phyloP scores from a whole-genome alignment of 2,329 filamentous ascomycete species.

The Aureobasidium sp. region DNA sequence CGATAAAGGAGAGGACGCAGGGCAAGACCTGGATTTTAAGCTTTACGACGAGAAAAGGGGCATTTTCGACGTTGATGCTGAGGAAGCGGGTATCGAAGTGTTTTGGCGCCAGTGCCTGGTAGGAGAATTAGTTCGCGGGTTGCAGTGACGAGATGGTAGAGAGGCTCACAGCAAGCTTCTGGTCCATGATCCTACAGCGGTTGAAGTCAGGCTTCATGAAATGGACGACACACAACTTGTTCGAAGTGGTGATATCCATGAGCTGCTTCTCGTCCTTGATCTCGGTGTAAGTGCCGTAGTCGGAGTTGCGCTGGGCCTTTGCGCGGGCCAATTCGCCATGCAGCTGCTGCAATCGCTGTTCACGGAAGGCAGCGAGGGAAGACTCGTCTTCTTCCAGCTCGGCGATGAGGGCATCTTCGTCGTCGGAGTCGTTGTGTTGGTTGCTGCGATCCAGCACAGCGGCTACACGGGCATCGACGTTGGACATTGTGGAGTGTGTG shows the following conservation, averaged over 20 bases:
- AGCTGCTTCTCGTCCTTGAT: conserved; percentile 52
- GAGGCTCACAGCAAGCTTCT: conserved; percentile 41
- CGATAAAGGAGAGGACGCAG: conserved; percentile 51
- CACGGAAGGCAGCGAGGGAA: conserved; percentile 48
- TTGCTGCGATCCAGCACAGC: conserved; percentile 39
- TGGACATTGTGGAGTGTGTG: conserved; percentile 31
- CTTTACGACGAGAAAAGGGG: conserved; percentile 52
- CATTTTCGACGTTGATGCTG: conserved; percentile 53
- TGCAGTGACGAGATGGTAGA: no score
- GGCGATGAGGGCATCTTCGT: conserved; percentile 55
- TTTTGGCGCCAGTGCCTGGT: conserved; percentile 42
- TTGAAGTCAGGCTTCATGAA: conserved; percentile 59
- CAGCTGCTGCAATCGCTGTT: conserved; percentile 51
- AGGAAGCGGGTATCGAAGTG: conserved; percentile 54
- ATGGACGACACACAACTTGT: conserved; percentile 52
- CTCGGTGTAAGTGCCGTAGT: conserved; percentile 48
- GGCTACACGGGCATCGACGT: conserved; percentile 46
- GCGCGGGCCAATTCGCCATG: conserved; percentile 49
- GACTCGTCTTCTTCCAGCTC: conserved; percentile 46
- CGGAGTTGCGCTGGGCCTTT: conserved; percentile 43
- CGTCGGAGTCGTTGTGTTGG: conserved; percentile 38
- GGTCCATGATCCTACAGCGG: conserved; percentile 56
- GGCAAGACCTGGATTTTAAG: conserved; percentile 52
- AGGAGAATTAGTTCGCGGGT: not conserved
- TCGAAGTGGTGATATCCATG: conserved; percentile 54